Base-by-base conservation (phyloP, 441 rosid species). In the Arabidopsis hybrid region DNA sequence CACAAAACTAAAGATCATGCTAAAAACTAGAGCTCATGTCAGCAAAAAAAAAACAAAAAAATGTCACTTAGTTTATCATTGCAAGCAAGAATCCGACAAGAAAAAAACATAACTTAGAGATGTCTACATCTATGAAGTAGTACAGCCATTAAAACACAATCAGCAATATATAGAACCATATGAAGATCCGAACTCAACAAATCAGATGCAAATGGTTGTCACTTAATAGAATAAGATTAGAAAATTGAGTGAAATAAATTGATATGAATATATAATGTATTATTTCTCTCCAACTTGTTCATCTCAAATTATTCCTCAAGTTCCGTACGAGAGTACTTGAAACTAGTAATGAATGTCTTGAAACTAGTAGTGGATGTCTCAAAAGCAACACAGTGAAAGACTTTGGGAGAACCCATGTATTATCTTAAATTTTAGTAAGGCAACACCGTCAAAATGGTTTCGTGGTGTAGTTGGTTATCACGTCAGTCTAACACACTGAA, bases 401-500 rank as follows among this genome's bases (percentile, higher is more conserved):
- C 36, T 34, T 34, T 34, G 7, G 36, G 36, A 34, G 36, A 34
- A 34, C 36, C 35, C 7, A 34, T 4, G 26, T 21, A 21, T 21
- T 21, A 21, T 21, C 3, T 21, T 21, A 1, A 21, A 21, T 21
- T 21, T 21, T 21, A 21, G 26, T 21, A 21, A 21, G 26, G 26
- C 26, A 21, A 21, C 26, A 21, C 26, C 26, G 26, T 21, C 26
- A n/a, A 21, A 21, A 21, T 21, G 81, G 81, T 78, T 67, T 91
- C 88, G 88, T 93, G 98, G 97, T 93, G 96, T 87, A 89, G 96
- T 90, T 91, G 98, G 96, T 90, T 94, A 88, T 91, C 96, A 88
- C 97, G 95, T 95, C 92, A 91, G 95, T 95, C 92, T 91, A 92
- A 91, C 97, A 88, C 96, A 88, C 88, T 85, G 95, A 88, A 95